Base-by-base conservation (phyloP, 2,329 filamentous ascomycete species). In the Aspergillus eucalypticola region DNA sequence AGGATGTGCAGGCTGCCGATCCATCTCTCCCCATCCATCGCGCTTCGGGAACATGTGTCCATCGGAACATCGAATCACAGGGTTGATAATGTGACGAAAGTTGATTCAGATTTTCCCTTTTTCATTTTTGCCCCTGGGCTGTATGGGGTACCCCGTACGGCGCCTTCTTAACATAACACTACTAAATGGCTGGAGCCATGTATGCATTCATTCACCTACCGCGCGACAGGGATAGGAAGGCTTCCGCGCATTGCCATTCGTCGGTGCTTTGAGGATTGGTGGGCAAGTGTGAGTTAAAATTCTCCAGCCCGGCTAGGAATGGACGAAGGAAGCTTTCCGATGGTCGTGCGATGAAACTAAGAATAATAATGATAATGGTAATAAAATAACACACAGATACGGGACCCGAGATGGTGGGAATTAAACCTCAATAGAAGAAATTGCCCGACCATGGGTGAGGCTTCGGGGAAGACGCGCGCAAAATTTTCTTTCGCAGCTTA, bases 1-100 rank as follows among this genome's bases (percentile, higher is more conserved):
- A 64, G 62, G 65, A 64, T 64, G 64, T 63, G 58, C 60, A 62
- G 51, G 53, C 35, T 58, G 71, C 67, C 68, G 69, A 73, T 73
- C 70, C 59, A 58, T 60, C 61, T 35, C 58, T 35, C 11, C 11
- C 32, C 27, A 27, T 11, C 11, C 32, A 35, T 15, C 32, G 32
- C 32, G 32, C 63, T 60, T 52, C 54, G 56, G 39, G 56, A 60
- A 53, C 48, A 63, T 54, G 42, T 61, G 46, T 27, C 46, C 44
- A n/a, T 21, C 21, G 48, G 42, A 39, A 11, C 10, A 54, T 55
- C 59, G 56, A 64, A 64, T 61, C 61, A 63, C 46, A 61, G 35
- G 6, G 19, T 38, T n/a, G 54, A 29, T 51, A 51, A 49, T 48
- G 53, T 54, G 61, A 54, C 49, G 49, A 54, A 48, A 52, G 21